Base-by-base conservation (phyloP, 192 early-diverging fungal species). In the Anaeromyces robustus region DNA sequence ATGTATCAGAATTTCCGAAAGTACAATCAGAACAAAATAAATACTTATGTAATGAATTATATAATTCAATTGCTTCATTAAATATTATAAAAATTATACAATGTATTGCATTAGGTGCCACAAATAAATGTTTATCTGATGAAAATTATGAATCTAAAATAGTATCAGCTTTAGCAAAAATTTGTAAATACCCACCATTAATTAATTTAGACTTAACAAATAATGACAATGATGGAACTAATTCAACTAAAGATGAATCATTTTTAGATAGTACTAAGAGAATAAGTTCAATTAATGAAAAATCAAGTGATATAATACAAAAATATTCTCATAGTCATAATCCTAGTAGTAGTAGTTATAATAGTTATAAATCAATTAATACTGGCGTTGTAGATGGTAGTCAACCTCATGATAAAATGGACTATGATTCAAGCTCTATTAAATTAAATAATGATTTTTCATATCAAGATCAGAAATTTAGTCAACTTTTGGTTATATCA, bases 1-100 rank as follows among this genome's bases (percentile, higher is more conserved):
- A 90, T 78, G 79, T 37, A 22, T 30, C 82, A 7, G 52, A 68
- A 26, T 26, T 68, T 68, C 52, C 52, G 9, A 68, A n/a, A 68
- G 11, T 11, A n/a, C 52, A 22, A 9, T 26, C 26, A 26, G 52
- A 68, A 68, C 52, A 68, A 68, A 68, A 68, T n/a, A 68, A 68
- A n/a, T 68, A 68, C n/a, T 28, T 68, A n/a, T 68, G 52, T n/a
- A 68, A 68, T 26, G 52, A 68, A 68, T 68, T 68, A n/a, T 68
- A 68, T 68, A n/a, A 68, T 68, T 18, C 52, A 4, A 68, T 68
- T 11, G 28, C 2, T n/a, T n/a, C 52, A 68, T 68, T 68, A n/a
- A 68, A 68, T 68, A 1, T 22, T 0, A n/a, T 68, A 9, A 68
- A 68, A n/a, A 68, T 68, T 68, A 9, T 68, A 11, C 52, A 68